Conservation (phyloP, 257 asterid genomes). For the Jasminum sambac region DNA sequence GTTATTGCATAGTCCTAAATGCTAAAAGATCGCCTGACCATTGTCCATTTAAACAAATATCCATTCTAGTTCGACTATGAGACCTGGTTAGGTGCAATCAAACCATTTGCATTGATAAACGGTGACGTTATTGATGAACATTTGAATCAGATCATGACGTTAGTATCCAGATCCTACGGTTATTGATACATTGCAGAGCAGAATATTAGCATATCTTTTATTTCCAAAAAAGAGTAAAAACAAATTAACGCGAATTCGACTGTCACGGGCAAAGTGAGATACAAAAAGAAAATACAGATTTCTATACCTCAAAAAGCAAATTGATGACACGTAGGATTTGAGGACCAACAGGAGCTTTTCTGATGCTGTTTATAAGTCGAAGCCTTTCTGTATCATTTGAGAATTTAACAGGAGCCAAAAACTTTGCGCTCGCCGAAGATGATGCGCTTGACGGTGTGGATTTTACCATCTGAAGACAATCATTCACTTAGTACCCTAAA, state of each 20-base stretch:
- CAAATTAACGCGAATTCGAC: background rate
- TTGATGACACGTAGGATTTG: slow-evolving; percentile 90
- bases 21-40: background rate
- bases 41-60: background rate
- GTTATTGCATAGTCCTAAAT: background rate
- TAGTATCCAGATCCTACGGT: background rate
- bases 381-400: slow-evolving; percentile 83
- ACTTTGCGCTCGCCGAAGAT: slow-evolving; percentile 41
- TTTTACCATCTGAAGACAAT: slow-evolving; percentile 50
- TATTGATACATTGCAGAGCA: background rate
- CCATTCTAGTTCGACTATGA: background rate
- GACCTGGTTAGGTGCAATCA: background rate
- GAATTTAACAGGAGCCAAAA: slow-evolving; percentile 65
- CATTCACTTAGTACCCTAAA: background rate
- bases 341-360: slow-evolving; percentile 93
- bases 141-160: background rate
- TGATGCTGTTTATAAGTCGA: slow-evolving; percentile 81
- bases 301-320: slow-evolving; percentile 70
- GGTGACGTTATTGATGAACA: background rate
- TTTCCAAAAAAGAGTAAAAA: background rate
- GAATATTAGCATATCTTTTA: background rate
- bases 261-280: background rate
- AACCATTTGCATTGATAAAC: background rate
- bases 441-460: slow-evolving; percentile 32
- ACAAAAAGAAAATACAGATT: background rate